Evolutionary conservation across 257 asterid species (phyloP), one percentile per base, ranked within the genome.

Genomic region (Petunia axillaris): DNA sequence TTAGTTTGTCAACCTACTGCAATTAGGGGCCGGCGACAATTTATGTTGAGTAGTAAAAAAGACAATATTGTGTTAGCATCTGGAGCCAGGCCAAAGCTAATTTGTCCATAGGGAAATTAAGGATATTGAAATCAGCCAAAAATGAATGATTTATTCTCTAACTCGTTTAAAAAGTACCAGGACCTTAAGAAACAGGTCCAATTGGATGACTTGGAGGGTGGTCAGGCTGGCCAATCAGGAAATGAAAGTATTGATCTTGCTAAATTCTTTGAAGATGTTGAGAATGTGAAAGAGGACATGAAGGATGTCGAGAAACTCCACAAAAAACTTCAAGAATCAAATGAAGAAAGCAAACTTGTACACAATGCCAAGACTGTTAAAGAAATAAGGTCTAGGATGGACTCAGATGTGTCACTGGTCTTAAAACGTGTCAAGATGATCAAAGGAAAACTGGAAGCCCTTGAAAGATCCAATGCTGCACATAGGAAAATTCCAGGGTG

Each of bases 141-240:
- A 77, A 87, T 87, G 90, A 87, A 87, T 82, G 90, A 87, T 67
- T 74, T 87, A 5, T 85, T 87, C 77, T 87, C 90, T 7, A 80
- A 65, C 64, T 87, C 90, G 1, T 87, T 87, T 62, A 85, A 80
- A 75, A 75, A 55, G 35, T 83, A 87, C 39, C 89, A 87, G 58
- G 90, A 87, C 68, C 76, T 85, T 38, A 87, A 85, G 39, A 79
- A 52, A 16, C 90, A 87, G 85, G 87, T 77, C 44, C 76, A 82
- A 1, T 75, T 59, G 78, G 89, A 85, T 46, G 90, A 87, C 52
- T n/a, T 87, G 5, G 90, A 87, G 83, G 75, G 41, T 1, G 86
- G 83, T 13, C 50, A 35, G 37, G 82, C 4, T 5, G 78, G 68
- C 16, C 65, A 3, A 53, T 15, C 55, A 6, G 80, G 73, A 6